Conservation (phyloP, 2,329 filamentous ascomycete species). For the Diaporthe sp. region DNA sequence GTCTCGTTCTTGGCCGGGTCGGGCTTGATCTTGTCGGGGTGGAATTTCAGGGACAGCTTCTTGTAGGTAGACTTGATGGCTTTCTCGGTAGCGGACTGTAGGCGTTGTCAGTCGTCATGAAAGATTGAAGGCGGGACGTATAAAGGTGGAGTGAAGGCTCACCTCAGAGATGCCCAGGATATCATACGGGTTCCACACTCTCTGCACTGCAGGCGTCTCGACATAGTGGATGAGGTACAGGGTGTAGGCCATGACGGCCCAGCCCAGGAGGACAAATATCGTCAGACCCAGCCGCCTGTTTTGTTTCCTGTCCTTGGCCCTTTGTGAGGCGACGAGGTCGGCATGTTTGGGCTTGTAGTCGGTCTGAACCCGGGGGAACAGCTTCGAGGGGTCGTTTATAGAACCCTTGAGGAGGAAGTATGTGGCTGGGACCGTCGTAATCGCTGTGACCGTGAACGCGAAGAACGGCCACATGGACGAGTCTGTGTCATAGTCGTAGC, state of each 20-base stretch:
- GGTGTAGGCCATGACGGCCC: constrained; percentile 90
- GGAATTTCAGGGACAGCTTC: constrained; percentile 85
- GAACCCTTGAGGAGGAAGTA: constrained; percentile 87
- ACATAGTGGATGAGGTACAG: constrained; percentile 89
- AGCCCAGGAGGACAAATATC: constrained; percentile 81
- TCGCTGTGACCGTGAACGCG: constrained; percentile 88
- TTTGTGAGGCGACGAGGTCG: constrained; percentile 85
- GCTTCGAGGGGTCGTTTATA: constrained; percentile 78
- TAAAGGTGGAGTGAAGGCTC: constrained; percentile 47
- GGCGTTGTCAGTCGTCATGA: constrained; percentile 34
- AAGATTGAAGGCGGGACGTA: constrained; percentile 33
- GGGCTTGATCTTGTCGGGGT: constrained; percentile 92
- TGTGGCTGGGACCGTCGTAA: constrained; percentile 91
- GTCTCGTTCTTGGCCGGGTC: constrained; percentile 93
- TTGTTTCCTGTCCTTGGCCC: constrained; percentile 88
- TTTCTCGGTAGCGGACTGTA: constrained; percentile 84
- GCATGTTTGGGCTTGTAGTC: constrained; percentile 86
- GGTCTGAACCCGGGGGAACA: constrained; percentile 85
- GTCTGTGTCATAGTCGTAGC: constrained; percentile 98
- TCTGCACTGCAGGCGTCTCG: constrained; percentile 72
- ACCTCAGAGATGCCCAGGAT: constrained; percentile 90
- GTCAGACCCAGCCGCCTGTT: constrained; percentile 90
- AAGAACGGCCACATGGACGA: constrained; percentile 99
- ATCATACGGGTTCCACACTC: constrained; percentile 97
- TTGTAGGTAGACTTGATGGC: constrained; percentile 94